Conservation (phyloP, 129 eudicot genomes). For the Saposhnikovia divaricata region DNA sequence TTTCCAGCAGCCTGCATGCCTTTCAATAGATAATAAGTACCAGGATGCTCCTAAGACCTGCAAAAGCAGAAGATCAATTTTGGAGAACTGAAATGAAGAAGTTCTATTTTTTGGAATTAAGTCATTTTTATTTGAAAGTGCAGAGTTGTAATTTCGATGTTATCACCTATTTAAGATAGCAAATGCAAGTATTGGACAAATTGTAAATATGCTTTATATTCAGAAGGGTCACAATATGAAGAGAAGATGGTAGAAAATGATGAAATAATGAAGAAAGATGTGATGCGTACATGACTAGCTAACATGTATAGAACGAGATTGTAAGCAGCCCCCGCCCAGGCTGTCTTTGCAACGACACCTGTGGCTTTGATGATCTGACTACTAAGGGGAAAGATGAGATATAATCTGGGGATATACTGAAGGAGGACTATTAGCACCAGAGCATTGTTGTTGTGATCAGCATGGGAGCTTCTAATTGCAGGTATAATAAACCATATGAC, state of each 20-base stretch:
- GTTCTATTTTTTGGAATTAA: no score
- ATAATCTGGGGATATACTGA: constrained; percentile 76
- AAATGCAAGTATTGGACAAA: not conserved
- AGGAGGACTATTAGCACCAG: constrained; percentile 61
- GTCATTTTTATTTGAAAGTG: not conserved
- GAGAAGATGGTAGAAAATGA: not conserved
- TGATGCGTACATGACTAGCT: constrained; percentile 77
- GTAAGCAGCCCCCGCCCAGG: constrained; percentile 98
- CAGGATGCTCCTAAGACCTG: constrained; percentile 89
- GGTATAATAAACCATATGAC: constrained; percentile 89
- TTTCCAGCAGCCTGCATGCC: constrained; percentile 85
- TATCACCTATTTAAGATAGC: not conserved
- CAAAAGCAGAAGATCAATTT: constrained; percentile 17
- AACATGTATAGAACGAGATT: constrained; percentile 81
- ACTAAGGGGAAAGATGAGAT: constrained; percentile 70
- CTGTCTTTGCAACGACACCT: constrained; percentile 84
- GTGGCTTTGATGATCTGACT: constrained; percentile 76
- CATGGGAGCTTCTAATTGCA: constrained; percentile 53
- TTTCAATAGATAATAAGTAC: constrained; percentile 74
- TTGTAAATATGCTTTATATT: not conserved
- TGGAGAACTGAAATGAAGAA: not conserved
- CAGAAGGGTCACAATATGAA: not conserved
- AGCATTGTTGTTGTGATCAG: constrained; percentile 74
- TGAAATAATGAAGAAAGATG: not conserved
- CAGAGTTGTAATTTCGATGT: no score